Percentiles rank a stretch among this genome's conserved stretches.
Conservation (phyloP, 1,284 basidiomycete species). For the Retiboletus flavoniger region DNA sequence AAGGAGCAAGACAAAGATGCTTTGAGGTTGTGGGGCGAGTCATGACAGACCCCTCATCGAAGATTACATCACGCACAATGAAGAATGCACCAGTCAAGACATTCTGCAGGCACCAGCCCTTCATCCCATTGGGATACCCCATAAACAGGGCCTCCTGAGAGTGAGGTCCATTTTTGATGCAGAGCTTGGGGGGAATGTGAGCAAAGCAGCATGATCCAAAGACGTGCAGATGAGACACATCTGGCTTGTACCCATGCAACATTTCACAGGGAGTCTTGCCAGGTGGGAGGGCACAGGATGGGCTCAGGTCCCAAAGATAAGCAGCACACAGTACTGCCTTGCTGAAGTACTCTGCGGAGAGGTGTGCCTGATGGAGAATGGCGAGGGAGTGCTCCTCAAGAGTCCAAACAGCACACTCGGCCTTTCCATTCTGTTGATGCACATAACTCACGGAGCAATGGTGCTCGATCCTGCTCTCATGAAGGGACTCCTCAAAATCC, state of each 20-base stretch:
- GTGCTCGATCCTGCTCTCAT: not conserved
- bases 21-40: not conserved
- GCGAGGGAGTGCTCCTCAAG: not conserved
- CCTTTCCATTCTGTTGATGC: conserved; percentile 5
- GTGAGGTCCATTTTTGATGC: not conserved
- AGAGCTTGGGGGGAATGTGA: not conserved
- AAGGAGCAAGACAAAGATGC: not conserved
- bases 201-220: not conserved
- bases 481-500: not conserved
- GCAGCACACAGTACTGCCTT: not conserved
- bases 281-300: not conserved
- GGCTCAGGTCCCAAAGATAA: not conserved
- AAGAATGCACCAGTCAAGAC: not conserved
- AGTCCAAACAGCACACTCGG: not conserved
- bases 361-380: not conserved
- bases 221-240: not conserved
- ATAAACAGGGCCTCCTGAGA: not conserved
- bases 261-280: not conserved
- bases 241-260: not conserved
- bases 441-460: not conserved
- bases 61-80: not conserved
- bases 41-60: conserved; percentile 3
- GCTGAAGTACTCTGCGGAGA: not conserved
- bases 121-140: not conserved
- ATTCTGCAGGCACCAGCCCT: not conserved